A percentile compares a stretch with the other conserved stretches of the same genome.
These are phyloP conservation scores for Cucurbita argyrosperma DNA, from an alignment of 306 rosid species.

Conservation along the genomic window DNA sequence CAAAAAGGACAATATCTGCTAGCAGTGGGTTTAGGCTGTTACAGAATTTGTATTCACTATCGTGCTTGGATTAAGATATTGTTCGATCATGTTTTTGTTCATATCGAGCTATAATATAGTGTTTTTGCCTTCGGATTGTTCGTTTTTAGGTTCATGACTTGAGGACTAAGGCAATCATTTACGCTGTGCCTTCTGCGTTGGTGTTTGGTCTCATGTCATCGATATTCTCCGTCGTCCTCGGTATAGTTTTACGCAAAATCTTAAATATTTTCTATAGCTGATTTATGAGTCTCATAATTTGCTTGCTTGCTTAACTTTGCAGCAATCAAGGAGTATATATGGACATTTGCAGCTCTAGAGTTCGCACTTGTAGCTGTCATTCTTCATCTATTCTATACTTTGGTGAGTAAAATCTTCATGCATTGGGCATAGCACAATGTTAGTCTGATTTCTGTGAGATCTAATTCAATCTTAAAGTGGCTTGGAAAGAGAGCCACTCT, in stretches of 20 bases:
- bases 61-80: neutral
- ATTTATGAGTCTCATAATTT: conserved; percentile 1
- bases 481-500: neutral
- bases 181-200: conserved; percentile 84
- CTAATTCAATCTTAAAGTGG: neutral
- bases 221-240: conserved; percentile 60
- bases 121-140: neutral
- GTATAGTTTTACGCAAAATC: conserved; percentile 26
- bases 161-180: conserved; percentile 65
- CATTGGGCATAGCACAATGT: neutral
- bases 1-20: too few species aligned
- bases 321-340: conserved; percentile 88
- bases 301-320: conserved; percentile 17
- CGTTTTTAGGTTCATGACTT: conserved; percentile 48
- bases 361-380: conserved; percentile 75
- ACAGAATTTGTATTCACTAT: neutral
- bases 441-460: neutral
- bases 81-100: neutral
- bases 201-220: conserved; percentile 72
- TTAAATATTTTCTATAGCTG: neutral
- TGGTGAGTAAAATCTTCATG: conserved; percentile 37
- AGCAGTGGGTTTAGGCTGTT: too few species aligned
- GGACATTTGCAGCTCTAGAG: conserved; percentile 97
- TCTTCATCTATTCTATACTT: conserved; percentile 55
- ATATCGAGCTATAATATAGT: neutral